Percentiles rank a stretch among this genome's conserved stretches.
These are phyloP conservation scores for Trichoderma aggressivum DNA, from an alignment of 2,329 filamentous ascomycete species.

Conservation along the genomic window DNA sequence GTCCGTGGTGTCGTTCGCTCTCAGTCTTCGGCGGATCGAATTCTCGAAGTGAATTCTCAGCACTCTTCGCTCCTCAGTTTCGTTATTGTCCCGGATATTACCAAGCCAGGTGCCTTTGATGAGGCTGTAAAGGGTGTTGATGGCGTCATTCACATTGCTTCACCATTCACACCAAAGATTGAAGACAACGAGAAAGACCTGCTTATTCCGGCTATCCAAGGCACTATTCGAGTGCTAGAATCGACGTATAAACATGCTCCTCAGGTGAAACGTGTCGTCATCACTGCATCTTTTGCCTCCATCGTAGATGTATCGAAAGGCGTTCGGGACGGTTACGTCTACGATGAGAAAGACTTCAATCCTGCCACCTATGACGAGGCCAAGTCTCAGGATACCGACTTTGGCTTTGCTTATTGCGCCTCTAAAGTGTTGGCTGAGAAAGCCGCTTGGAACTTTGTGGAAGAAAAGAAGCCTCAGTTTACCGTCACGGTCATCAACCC, in stretches of 20 bases:
- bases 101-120: neutral
- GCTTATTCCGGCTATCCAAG: constrained; percentile 11
- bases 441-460: constrained; percentile 30
- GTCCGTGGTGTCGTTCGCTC: constrained; percentile 8
- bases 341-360: constrained; percentile 45
- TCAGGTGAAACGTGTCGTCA: constrained; percentile 39
- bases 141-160: constrained; percentile 1
- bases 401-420: constrained; percentile 18
- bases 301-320: constrained; percentile 33
- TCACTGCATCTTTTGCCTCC: constrained; percentile 45
- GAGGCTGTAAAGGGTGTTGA: neutral
- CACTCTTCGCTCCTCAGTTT: constrained; percentile 6
- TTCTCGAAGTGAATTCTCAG: neutral
- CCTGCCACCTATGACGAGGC: constrained; percentile 35
- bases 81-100: constrained; percentile 3
- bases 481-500: constrained; percentile 27
- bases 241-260: constrained; percentile 2
- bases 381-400: constrained; percentile 18
- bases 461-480: constrained; percentile 26
- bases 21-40: constrained; percentile 8
- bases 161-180: neutral
- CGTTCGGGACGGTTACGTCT: constrained; percentile 24
- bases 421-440: constrained; percentile 29
- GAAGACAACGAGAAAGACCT: constrained; percentile 9
- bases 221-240: neutral